A percentile compares a stretch with the other conserved stretches of the same genome.
Evolutionary conservation across 495 filamentous ascomycete species (phyloP).

Genomic region (Tirmania nivea): DNA sequence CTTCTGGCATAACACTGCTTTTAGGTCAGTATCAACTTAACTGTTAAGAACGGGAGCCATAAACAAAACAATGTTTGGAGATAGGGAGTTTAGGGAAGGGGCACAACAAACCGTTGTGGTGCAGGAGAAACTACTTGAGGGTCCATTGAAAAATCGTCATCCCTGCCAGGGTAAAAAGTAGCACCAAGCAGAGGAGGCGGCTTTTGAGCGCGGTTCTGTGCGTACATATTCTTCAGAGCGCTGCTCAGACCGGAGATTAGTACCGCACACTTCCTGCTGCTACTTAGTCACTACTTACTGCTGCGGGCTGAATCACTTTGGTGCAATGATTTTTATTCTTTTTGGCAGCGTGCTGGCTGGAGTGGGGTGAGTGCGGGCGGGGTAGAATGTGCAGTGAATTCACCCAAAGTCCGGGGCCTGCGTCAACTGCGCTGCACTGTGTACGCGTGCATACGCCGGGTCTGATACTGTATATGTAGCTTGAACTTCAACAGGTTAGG

Average conservation of each 20-base stretch:
- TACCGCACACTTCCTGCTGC: neutral
- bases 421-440: no score
- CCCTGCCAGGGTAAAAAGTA: constrained; percentile 74
- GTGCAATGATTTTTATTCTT: no score
- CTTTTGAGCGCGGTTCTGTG: neutral
- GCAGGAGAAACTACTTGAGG: constrained; percentile 58
- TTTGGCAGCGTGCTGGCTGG: no score
- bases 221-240: neutral
- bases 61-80: neutral
- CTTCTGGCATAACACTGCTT: constrained; percentile 51
- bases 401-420: no score
- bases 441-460: no score
- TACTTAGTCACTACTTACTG: no score
- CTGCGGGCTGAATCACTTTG: no score
- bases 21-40: no score
- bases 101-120: constrained; percentile 58
- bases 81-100: constrained; percentile 2
- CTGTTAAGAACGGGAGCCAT: neutral
- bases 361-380: no score
- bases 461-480: no score
- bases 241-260: neutral
- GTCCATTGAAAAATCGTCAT: constrained; percentile 54
- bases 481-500: no score
- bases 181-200: constrained; percentile 22
- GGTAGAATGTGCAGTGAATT: no score